Evolutionary conservation across 345 rosid genomes (phyloP).

Genomic region (Noccaea bulbosa): DNA sequence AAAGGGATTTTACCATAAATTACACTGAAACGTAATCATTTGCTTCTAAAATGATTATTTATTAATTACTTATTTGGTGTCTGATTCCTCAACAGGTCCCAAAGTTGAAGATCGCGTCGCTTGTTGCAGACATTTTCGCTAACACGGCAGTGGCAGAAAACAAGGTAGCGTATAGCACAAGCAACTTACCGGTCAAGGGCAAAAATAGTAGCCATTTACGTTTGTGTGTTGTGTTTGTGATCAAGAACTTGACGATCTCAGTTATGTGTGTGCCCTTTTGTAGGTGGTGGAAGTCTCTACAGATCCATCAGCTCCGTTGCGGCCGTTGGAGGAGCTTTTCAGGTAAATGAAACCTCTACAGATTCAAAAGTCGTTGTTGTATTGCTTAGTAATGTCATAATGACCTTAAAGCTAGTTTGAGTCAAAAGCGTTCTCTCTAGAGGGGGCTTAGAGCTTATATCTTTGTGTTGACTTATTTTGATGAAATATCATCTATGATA

Average conservation of each 20-base stretch:
- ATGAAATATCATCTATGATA: slow-evolving; percentile 31
- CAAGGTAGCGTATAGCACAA: slow-evolving; percentile 56
- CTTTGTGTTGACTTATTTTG: slow-evolving; percentile 1
- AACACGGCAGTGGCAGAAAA: slow-evolving; percentile 89
- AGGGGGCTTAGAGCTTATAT: not conserved
- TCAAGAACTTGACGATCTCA: not conserved
- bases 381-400: not conserved
- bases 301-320: slow-evolving; percentile 73
- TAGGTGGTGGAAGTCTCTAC: slow-evolving; percentile 88
- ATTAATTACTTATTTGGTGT: slow-evolving; percentile 20
- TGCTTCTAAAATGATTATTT: not conserved
- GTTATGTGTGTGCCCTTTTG: slow-evolving; percentile 1
- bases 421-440: not conserved
- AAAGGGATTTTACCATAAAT: slow-evolving; percentile 25
- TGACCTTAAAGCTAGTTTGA: not conserved
- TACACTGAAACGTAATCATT: slow-evolving; percentile 29
- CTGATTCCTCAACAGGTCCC: slow-evolving; percentile 57
- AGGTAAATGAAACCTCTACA: slow-evolving; percentile 51
- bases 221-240: not conserved
- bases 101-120: slow-evolving; percentile 68
- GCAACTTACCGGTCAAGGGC: not conserved
- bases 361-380: not conserved
- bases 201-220: not conserved
- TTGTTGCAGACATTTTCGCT: slow-evolving; percentile 86
- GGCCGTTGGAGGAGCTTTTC: slow-evolving; percentile 73